These are phyloP conservation scores for Volvox africanus DNA, from an alignment of 139 green algal genomes.

Conservation along the genomic window DNA sequence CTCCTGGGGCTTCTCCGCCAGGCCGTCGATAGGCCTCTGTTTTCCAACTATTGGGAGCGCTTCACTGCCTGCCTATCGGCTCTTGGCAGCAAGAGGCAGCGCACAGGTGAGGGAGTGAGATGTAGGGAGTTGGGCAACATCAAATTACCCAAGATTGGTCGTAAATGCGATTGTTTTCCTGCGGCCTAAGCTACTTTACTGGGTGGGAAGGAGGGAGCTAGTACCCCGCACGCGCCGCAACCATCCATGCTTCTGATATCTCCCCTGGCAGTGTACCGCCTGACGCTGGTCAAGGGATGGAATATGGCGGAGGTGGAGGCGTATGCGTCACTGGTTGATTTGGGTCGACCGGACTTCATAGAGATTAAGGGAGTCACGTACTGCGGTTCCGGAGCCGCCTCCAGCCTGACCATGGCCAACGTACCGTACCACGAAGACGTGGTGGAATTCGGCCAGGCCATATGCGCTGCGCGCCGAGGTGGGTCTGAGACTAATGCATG, in stretches of 20 bases:
- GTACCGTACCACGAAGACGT: conserved; percentile 89
- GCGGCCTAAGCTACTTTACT: not conserved
- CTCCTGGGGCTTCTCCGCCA: not conserved
- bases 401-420: conserved; percentile 87
- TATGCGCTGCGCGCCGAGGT: conserved; percentile 65
- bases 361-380: conserved; percentile 91
- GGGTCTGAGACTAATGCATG: not conserved
- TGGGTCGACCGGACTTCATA: conserved; percentile 86
- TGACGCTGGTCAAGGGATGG: conserved; percentile 87
- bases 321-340: conserved; percentile 71
- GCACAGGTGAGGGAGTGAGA: conserved; percentile 63
- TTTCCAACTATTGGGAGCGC: conserved; percentile 87
- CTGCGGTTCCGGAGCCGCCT: conserved; percentile 72
- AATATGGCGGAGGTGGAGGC: conserved; percentile 81
- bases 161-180: too few relatives aligned
- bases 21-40: conserved; percentile 85
- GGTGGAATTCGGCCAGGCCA: conserved; percentile 71
- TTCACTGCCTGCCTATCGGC: conserved; percentile 78
- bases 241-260: not conserved
- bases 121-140: not conserved
- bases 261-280: conserved; percentile 48
- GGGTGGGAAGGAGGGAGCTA: not conserved
- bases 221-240: too few relatives aligned
- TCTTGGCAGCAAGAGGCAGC: conserved; percentile 76
- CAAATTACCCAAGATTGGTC: too few relatives aligned